phyloP scores from a whole-genome alignment of 768 basidiomycete genomes.

The Hortiboletus flavorubellus region DNA sequence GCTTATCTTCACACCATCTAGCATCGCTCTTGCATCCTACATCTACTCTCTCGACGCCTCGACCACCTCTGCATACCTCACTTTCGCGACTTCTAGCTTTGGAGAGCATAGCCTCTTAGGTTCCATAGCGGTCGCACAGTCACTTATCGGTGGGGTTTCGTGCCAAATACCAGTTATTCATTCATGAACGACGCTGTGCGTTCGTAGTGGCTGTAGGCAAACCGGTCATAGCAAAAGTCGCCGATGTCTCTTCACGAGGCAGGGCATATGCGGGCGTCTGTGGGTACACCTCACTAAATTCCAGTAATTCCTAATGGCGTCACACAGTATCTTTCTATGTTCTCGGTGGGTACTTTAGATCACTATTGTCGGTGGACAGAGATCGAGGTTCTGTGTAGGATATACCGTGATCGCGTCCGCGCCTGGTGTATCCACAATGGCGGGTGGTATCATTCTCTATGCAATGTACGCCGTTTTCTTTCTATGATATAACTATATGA shows the following conservation, averaged over 20 bases:
- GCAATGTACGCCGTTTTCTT: slow-evolving; percentile 40
- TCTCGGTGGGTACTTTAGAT: slow-evolving; percentile 40
- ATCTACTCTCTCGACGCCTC: slow-evolving; percentile 73
- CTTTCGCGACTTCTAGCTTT: slow-evolving; percentile 53
- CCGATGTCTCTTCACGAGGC: slow-evolving; percentile 68
- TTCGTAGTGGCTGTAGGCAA: slow-evolving; percentile 48
- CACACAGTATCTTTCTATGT: slow-evolving; percentile 54
- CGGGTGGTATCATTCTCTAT: slow-evolving; percentile 56
- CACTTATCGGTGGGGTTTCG: slow-evolving; percentile 47
- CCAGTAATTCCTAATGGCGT: background rate
- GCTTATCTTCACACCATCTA: slow-evolving; percentile 7
- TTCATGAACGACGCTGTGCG: slow-evolving; percentile 5
- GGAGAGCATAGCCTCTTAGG: slow-evolving; percentile 52
- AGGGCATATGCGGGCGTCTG: slow-evolving; percentile 56
- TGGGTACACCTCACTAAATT: slow-evolving; percentile 33
- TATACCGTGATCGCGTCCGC: slow-evolving; percentile 55
- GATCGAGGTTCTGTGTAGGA: slow-evolving; percentile 25
- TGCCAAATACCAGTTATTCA: background rate
- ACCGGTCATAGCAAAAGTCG: slow-evolving; percentile 70
- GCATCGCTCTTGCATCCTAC: slow-evolving; percentile 66
- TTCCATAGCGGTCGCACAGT: slow-evolving; percentile 52
- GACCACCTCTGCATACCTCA: slow-evolving; percentile 65
- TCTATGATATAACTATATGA: slow-evolving; percentile 8
- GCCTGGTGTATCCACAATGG: slow-evolving; percentile 41
- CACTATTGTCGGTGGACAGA: background rate